Percentiles rank a stretch among this genome's conserved stretches.
phyloP scores from a whole-genome alignment of 257 asterid genomes.

The Petrea volubilis region DNA sequence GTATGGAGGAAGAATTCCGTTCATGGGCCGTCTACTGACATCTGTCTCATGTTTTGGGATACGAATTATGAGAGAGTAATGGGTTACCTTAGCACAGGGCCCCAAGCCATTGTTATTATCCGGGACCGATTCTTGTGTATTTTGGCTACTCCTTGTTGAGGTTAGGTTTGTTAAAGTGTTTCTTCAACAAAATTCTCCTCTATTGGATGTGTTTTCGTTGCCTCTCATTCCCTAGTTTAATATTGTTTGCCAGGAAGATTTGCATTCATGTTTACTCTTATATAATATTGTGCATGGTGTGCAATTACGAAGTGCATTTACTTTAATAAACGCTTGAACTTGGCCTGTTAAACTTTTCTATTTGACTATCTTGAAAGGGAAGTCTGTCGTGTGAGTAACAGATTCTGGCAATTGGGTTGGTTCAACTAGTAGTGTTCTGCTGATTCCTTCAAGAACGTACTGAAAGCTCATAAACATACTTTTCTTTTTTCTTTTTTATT shows the following conservation, averaged over 20 bases:
- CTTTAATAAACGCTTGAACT: no score
- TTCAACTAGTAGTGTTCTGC: no score
- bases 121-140: not conserved
- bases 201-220: not conserved
- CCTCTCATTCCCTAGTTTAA: not conserved
- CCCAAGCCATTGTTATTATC: not conserved
- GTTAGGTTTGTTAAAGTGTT: not conserved
- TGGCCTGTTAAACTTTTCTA: no score
- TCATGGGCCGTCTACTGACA: slow-evolving; percentile 28
- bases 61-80: not conserved
- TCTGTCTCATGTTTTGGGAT: slow-evolving; percentile 14
- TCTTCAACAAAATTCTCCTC: not conserved
- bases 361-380: no score
- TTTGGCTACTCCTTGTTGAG: not conserved
- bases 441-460: no score
- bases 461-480: no score
- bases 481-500: no score
- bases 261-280: not conserved
- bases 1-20: slow-evolving; percentile 36
- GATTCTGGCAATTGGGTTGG: no score
- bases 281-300: not conserved
- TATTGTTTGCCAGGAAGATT: not conserved
- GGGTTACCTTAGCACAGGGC: slow-evolving; percentile 1
- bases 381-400: no score
- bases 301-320: no score